Base-by-base conservation (phyloP, 306 rosid genomes). In the Casuarina glauca region DNA sequence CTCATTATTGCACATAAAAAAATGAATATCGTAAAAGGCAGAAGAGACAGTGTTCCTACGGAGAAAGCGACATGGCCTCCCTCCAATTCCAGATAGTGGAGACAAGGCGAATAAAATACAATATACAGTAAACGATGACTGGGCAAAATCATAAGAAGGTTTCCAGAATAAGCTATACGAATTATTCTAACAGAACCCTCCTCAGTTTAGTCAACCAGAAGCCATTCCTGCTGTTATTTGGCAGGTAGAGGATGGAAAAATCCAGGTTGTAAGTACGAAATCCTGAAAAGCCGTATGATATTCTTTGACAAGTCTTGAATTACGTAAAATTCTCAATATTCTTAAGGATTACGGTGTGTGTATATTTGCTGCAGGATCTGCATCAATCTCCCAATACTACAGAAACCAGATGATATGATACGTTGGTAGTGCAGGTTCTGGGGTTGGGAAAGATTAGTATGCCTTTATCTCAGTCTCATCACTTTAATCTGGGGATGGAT, bases 51-150 rank as follows among this genome's bases (percentile, higher is more conserved):
- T 20, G 19, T 46, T 20, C 49, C 69, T 36, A 62, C 67, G 26
- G 54, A 35, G 52, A 78, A 78, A 69, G 80, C 79, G 71, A 41
- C 54, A 62, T 73, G 72, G 82, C 84, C 80, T 57, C 76, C 61
- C 86, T 76, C 80, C 84, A 70, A 17, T 68, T 70, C 62, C 70
- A 74, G 77, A 77, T 82, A 79, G 88, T 74, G 88, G 86, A 76
- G 82, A 79, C 63, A 81, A 69, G 52, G 48, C 32, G 46, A 75
- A 69, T 57, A 74, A 46, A 67, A 20, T 17, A 44, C 41, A 39
- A 61, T 32, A 52, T 43, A 32, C 78, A 77, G 26, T 20, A 20
- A 78, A 64, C 54, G 52, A 76, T 57, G 82, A 76, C 81, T 15
- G 10, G 69, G 76, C 35, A 32, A 81, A 81, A 73, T 73, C 76